Percentiles rank a stretch among this genome's conserved stretches.
Conservation (phyloP, 129 eudicot genomes). For the Artemisia annua region DNA sequence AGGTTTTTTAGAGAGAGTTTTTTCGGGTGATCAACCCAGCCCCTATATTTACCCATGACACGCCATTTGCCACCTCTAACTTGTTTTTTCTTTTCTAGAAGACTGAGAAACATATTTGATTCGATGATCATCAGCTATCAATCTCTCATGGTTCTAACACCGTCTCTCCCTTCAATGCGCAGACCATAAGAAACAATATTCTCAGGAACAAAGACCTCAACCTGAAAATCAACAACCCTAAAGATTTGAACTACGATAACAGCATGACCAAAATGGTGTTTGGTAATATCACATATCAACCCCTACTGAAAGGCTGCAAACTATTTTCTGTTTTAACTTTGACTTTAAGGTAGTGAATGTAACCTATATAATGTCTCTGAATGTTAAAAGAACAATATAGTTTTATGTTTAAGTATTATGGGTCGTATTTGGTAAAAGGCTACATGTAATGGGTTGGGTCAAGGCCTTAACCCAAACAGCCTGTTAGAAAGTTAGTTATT, state of each 20-base stretch:
- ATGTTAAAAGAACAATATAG: too few species aligned
- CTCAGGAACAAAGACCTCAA: conserved; percentile 93
- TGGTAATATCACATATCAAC: background rate
- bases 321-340: background rate
- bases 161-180: conserved; percentile 71
- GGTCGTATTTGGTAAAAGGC: too few species aligned
- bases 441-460: too few species aligned
- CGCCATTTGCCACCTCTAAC: too few species aligned
- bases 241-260: background rate
- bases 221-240: conserved; percentile 38
- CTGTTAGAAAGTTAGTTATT: too few species aligned
- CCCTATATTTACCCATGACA: too few species aligned
- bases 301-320: conserved; percentile 4
- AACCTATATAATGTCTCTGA: too few species aligned
- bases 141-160: conserved; percentile 56
- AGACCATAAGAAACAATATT: conserved; percentile 70
- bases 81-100: too few species aligned
- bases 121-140: conserved; percentile 61
- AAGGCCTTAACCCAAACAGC: too few species aligned
- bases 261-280: background rate
- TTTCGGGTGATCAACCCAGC: too few species aligned
- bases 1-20: too few species aligned
- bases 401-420: too few species aligned
- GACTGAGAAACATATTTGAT: conserved; percentile 50
- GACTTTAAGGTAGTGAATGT: background rate